These are phyloP conservation scores for Zea luxurians DNA, from an alignment of 176 grass and related monocot species.

Conservation along the genomic window DNA sequence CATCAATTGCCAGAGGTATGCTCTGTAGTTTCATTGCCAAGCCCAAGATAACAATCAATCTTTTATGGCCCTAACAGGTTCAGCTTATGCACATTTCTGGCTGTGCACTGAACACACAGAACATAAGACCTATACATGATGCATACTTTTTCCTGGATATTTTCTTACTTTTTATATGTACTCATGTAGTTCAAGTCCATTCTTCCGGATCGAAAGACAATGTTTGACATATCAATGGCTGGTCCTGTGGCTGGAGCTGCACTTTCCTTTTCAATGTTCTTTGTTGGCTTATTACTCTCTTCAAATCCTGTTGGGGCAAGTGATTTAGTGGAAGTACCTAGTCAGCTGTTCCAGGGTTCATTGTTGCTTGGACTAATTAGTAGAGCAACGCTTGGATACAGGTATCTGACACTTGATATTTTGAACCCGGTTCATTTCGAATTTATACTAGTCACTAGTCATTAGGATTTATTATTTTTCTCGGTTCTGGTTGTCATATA, in stretches of 20 bases:
- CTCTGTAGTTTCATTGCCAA: background rate
- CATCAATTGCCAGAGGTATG: conserved; percentile 5
- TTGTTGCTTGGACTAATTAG: conserved; percentile 94
- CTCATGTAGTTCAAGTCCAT: conserved; percentile 97
- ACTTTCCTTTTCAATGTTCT: conserved; percentile 97
- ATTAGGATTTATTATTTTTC: conserved; percentile 3
- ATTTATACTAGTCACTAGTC: conserved; percentile 16
- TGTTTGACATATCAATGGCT: conserved; percentile 88
- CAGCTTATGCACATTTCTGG: conserved; percentile 14
- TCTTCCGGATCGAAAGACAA: conserved; percentile 81
- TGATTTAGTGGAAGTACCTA: conserved; percentile 95
- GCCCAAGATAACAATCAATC: background rate
- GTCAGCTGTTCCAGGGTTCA: conserved; percentile 92
- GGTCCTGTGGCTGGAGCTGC: conserved; percentile 91
- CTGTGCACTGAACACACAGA: conserved; percentile 15
- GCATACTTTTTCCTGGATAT: conserved; percentile 9
- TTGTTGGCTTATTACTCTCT: conserved; percentile 87
- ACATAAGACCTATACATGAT: background rate
- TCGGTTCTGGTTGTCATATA: background rate
- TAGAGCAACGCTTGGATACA: conserved; percentile 95
- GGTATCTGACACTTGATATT: conserved; percentile 40
- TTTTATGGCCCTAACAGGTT: conserved; percentile 3
- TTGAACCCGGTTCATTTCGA: background rate
- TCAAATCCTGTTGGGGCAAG: conserved; percentile 68
- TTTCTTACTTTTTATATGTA: conserved; percentile 43